These are phyloP conservation scores for Aeminium ludgeri DNA, from an alignment of 495 filamentous ascomycete species.

Conservation along the genomic window DNA sequence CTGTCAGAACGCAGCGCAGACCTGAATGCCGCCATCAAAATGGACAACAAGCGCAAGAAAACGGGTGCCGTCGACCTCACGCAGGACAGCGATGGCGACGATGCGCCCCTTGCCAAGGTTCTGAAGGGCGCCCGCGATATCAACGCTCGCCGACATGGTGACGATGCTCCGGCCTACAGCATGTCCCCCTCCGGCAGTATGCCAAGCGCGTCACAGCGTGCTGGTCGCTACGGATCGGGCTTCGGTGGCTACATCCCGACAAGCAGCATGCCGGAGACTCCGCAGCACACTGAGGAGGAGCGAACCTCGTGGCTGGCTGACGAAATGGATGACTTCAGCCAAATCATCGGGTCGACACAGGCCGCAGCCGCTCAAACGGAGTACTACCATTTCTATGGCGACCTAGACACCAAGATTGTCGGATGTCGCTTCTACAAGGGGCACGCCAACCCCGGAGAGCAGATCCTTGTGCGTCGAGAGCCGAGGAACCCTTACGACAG, in stretches of 20 bases:
- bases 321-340: slow-evolving; percentile 10
- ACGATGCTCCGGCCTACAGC: background rate
- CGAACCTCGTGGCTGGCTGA: slow-evolving; percentile 10
- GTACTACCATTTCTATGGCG: slow-evolving; percentile 8
- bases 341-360: slow-evolving; percentile 11
- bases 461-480: slow-evolving; percentile 50
- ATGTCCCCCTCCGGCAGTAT: slow-evolving; percentile 2
- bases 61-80: slow-evolving; percentile 12
- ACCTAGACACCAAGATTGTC: slow-evolving; percentile 50
- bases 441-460: slow-evolving; percentile 51
- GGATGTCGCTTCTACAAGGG: slow-evolving; percentile 67
- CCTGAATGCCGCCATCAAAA: background rate
- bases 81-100: slow-evolving; percentile 5
- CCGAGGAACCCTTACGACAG: slow-evolving; percentile 54
- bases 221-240: background rate
- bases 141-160: background rate
- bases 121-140: slow-evolving; percentile 1
- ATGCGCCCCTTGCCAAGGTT: slow-evolving; percentile 7
- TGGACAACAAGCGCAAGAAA: background rate
- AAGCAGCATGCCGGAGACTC: background rate
- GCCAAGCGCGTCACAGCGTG: slow-evolving; percentile 1
- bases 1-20: too few species aligned
- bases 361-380: slow-evolving; percentile 2
- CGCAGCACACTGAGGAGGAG: slow-evolving; percentile 9
- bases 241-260: background rate